Evolutionary conservation across 2,329 filamentous ascomycete genomes (phyloP), one percentile per base, ranked within the genome.

Genomic region (Tolypocladium amazonense): DNA sequence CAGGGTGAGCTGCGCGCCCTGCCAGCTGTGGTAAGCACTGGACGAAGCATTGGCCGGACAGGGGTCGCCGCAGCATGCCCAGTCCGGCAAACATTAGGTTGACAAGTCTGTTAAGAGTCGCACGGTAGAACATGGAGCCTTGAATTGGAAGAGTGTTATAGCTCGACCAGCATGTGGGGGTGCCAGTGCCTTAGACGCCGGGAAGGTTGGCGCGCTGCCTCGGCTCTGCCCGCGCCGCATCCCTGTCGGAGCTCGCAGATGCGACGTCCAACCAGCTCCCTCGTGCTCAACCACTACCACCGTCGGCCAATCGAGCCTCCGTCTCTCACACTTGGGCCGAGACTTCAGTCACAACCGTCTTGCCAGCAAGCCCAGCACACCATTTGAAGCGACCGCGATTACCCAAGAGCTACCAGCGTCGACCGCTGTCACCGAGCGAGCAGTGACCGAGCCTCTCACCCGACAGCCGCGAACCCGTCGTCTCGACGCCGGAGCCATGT

Each of bases 221-320:
- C 69, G 66, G 69, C 62, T 68, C 64, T 63, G 61, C 45, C 65
- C 61, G 65, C 60, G 54, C 56, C n/a, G 35, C 55, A 68, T 59
- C 68, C 69, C 65, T 70, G 66, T 57, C 56, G 20, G n/a, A 56
- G 41, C 56, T 52, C 47, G 20, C n/a, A 47, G 58, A 54, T 56
- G 37, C 54, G 41, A 18, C 30, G 50, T 37, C 45, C 56, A n/a
- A 38, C 59, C 56, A 27, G 27, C 45, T 14, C 33, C 45, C 9
- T 58, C n/a, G 15, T 35, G 18, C 39, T 41, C 20, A 2, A 54
- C 47, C 18, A 5, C 18, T 18, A 35, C 50, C 27, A 27, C 15
- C 8, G 6, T 25, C 45, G 6, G 5, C 25, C 1, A 8, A 2
- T 6, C 6, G 27, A 50, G 20, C 47, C 35, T 25, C 47, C 47